A percentile compares a stretch with the other conserved stretches of the same genome.
These are phyloP conservation scores for Termitomyces sp. DNA, from an alignment of 768 basidiomycete species.

Conservation along the genomic window DNA sequence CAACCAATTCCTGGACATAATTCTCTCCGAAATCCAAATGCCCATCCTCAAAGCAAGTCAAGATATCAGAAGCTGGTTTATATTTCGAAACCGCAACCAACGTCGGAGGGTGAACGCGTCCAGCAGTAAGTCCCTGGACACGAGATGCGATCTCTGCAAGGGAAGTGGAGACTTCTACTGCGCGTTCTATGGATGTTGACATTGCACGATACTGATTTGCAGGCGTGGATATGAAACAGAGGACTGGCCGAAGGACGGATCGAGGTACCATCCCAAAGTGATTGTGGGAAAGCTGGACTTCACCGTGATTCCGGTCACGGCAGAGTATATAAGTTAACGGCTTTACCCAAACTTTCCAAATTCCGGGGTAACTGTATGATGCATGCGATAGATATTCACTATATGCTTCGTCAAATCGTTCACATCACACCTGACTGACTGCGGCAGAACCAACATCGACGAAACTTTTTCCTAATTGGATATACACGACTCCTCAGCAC, in stretches of 20 bases:
- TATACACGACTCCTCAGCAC: background rate
- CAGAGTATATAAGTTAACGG: background rate
- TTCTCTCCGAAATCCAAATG: constrained; percentile 97
- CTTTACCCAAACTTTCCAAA: background rate
- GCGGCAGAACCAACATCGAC: background rate
- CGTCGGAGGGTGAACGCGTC: constrained; percentile 19
- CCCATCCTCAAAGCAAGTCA: constrained; percentile 73
- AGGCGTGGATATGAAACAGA: background rate
- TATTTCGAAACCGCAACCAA: constrained; percentile 92
- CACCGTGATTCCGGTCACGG: too few relatives aligned
- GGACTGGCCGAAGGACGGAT: background rate
- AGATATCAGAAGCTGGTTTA: constrained; percentile 85
- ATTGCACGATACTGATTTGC: constrained; percentile 11
- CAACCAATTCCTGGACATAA: constrained; percentile 89
- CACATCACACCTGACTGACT: background rate
- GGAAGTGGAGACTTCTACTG: constrained; percentile 45
- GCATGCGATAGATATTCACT: background rate
- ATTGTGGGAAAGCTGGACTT: background rate
- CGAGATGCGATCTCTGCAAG: constrained; percentile 48
- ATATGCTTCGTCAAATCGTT: background rate
- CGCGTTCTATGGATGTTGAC: constrained; percentile 35
- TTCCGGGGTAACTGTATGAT: background rate
- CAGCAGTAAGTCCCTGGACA: constrained; percentile 29
- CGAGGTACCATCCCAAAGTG: constrained; percentile 6
- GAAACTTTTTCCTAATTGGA: background rate